A percentile compares a stretch with the other conserved stretches of the same genome.
Evolutionary conservation across 176 grass and related monocot genomes (phyloP).

Genomic region (Musa itinerans): DNA sequence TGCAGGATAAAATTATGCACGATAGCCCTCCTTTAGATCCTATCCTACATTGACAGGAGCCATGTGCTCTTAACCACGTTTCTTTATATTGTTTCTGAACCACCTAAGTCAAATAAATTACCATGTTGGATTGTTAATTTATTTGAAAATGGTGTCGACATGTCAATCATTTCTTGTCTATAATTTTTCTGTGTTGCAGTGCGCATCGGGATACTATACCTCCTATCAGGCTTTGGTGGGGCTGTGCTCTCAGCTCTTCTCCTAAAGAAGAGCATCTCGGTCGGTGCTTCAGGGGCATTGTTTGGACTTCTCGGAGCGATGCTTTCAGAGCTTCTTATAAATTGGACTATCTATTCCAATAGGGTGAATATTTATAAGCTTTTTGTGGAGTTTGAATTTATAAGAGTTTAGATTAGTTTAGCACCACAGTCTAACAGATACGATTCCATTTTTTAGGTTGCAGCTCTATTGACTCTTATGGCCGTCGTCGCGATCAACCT

Average conservation of each 20-base stretch:
- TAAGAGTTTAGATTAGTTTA: background rate
- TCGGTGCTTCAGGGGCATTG: constrained; percentile 89
- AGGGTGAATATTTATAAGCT: constrained; percentile 28
- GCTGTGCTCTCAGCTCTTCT: constrained; percentile 76
- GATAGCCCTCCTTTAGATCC: too few species aligned
- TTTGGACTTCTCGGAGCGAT: constrained; percentile 94
- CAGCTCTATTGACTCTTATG: constrained; percentile 61
- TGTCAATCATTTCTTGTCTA: background rate
- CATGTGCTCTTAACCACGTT: too few species aligned
- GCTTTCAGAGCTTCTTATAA: constrained; percentile 97
- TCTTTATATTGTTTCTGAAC: too few species aligned
- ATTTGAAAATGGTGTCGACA: too few species aligned
- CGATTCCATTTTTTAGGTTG: constrained; percentile 38
- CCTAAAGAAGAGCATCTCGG: constrained; percentile 47
- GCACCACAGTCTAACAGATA: background rate
- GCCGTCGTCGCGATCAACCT: constrained; percentile 73
- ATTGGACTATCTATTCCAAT: constrained; percentile 96
- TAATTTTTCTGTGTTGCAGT: constrained; percentile 33
- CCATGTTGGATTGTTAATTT: too few species aligned
- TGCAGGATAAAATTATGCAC: too few species aligned
- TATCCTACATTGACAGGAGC: too few species aligned
- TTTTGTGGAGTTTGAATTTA: background rate
- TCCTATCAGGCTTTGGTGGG: constrained; percentile 76
- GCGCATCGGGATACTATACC: constrained; percentile 73
- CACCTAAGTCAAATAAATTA: too few species aligned